Conservation (phyloP, 192 early-diverging fungal genomes). For the Coemansia sp. region DNA sequence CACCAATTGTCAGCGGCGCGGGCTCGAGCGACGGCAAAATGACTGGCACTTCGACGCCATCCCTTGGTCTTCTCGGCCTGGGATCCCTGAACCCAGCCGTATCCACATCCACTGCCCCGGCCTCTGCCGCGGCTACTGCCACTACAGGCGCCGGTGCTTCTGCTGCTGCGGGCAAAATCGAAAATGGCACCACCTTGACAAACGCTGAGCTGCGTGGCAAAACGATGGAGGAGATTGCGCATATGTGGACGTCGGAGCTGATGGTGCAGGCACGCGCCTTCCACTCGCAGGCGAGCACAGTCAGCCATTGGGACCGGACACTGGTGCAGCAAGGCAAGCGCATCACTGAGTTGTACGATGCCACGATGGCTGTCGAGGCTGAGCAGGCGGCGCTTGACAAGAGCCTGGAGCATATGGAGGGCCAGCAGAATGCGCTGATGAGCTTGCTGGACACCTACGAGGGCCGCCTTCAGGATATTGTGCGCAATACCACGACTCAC, state of each 20-base stretch:
- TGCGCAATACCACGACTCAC: conserved; percentile 61
- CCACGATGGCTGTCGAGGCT: conserved; percentile 72
- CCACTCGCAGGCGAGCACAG: conserved; percentile 81
- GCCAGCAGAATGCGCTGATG: conserved; percentile 83
- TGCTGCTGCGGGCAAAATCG: conserved; percentile 39
- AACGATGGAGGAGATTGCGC: conserved; percentile 90
- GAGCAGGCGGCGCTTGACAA: conserved; percentile 83
- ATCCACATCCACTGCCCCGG: background rate
- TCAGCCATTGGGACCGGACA: conserved; percentile 83
- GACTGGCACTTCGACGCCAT: conserved; percentile 23
- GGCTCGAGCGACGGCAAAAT: conserved; percentile 33
- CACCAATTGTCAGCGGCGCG: conserved; percentile 33
- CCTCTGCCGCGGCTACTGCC: background rate
- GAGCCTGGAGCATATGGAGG: conserved; percentile 85
- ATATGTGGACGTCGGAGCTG: conserved; percentile 88
- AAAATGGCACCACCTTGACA: conserved; percentile 59
- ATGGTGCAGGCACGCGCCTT: conserved; percentile 80
- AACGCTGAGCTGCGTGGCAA: conserved; percentile 60
- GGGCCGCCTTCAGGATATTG: conserved; percentile 53
- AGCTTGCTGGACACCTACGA: conserved; percentile 84
- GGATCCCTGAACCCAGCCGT: conserved; percentile 4
- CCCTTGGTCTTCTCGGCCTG: background rate
- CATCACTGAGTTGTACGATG: conserved; percentile 79
- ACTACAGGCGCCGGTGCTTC: conserved; percentile 15
- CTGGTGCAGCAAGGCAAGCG: conserved; percentile 82